Evolutionary conservation across 2,329 filamentous ascomycete species (phyloP).

Genomic region (Xylaria sp.): DNA sequence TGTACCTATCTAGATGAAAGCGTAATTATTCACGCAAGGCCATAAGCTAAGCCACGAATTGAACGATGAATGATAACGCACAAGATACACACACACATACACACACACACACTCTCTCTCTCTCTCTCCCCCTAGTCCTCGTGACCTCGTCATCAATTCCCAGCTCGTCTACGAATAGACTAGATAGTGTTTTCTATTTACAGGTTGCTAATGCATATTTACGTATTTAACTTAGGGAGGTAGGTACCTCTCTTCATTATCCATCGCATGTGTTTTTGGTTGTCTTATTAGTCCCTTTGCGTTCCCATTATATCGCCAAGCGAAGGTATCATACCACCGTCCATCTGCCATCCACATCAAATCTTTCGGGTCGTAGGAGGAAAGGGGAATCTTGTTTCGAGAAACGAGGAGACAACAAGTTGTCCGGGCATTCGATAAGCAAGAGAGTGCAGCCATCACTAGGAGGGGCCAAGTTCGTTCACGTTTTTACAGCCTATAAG

Average conservation of each 20-base stretch:
- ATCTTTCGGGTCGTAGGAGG: slow-evolving; percentile 4
- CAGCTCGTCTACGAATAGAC: background rate
- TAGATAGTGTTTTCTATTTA: slow-evolving; percentile 15
- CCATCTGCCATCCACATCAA: slow-evolving; percentile 9
- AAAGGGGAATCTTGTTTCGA: slow-evolving; percentile 3
- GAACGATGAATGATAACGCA: background rate
- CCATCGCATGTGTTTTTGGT: background rate
- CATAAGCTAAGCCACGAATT: too few species aligned
- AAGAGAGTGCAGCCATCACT: slow-evolving; percentile 21
- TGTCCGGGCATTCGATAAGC: slow-evolving; percentile 22
- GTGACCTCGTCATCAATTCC: background rate
- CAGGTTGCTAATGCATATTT: slow-evolving; percentile 7
- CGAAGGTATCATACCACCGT: background rate
- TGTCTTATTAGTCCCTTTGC: background rate
- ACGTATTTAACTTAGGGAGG: background rate
- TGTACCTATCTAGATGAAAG: too few species aligned
- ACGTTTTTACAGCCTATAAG: slow-evolving; percentile 50
- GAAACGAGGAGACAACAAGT: slow-evolving; percentile 1
- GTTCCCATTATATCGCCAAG: background rate
- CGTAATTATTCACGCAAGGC: too few species aligned
- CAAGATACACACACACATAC: background rate
- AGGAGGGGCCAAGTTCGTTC: slow-evolving; percentile 29
- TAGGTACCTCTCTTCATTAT: background rate
- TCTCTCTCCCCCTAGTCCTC: background rate
- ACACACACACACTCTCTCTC: background rate